phyloP scores from a whole-genome alignment of 78 protist genomes.

The Guillardia theta region DNA sequence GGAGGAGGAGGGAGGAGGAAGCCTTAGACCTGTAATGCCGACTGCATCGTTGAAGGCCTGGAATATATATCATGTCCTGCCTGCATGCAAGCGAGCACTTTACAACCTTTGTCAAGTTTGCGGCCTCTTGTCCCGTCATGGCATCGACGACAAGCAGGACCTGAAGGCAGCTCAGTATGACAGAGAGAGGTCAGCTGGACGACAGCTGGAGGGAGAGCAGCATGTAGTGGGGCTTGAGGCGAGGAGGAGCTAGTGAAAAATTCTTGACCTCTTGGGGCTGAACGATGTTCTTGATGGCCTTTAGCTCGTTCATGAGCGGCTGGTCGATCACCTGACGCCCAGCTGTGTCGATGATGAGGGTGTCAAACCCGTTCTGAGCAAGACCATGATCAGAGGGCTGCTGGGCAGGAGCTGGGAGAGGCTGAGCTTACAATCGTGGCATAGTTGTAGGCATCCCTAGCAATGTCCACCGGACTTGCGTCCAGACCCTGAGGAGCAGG shows the following conservation, averaged over 20 bases:
- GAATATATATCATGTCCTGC: too few relatives aligned
- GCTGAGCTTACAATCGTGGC: too few relatives aligned
- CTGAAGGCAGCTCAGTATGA: neutral
- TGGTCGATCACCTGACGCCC: constrained; percentile 28
- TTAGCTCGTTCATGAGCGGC: constrained; percentile 30
- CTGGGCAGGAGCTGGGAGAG: too few relatives aligned
- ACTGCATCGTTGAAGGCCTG: neutral
- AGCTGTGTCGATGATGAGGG: constrained; percentile 32
- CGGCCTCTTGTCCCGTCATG: constrained; percentile 33
- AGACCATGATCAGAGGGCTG: too few relatives aligned
- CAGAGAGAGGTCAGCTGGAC: neutral
- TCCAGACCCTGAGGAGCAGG: neutral
- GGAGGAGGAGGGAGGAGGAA: neutral
- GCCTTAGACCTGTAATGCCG: neutral
- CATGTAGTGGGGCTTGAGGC: neutral
- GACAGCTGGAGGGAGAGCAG: neutral
- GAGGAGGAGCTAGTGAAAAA: too few relatives aligned
- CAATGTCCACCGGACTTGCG: neutral
- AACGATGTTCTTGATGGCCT: neutral
- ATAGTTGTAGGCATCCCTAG: neutral
- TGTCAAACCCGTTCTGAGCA: constrained; percentile 22
- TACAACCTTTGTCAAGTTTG: constrained; percentile 24
- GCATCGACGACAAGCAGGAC: constrained; percentile 35
- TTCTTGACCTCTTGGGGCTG: neutral
- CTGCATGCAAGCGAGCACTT: too few relatives aligned